Base-by-base conservation (phyloP, 2,329 filamentous ascomycete species). In the Talaromyces funiculosus region DNA sequence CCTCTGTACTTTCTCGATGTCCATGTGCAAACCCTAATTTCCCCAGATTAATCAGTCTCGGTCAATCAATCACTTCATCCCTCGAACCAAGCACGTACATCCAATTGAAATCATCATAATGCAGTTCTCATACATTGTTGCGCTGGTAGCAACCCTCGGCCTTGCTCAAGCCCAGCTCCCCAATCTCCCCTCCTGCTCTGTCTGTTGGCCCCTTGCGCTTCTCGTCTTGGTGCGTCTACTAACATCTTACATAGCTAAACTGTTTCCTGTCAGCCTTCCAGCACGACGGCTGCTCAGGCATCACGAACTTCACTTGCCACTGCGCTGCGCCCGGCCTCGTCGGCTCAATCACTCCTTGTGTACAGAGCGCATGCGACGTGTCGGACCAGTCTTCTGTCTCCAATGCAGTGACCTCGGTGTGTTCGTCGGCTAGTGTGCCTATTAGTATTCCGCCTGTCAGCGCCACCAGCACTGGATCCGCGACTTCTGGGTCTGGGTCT, bases 271-370 rank as follows among this genome's bases (percentile, higher is more conserved):
- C 56, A 14, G 72, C 77, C 38, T 71, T 82, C 42, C 61, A 60
- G 57, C 64, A 47, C 31, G 78, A 81, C 64, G 79, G 79, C 62
- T 82, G 80, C 73, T 64, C 70, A n/a, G 16, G 60, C 14, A 66
- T 81, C 35, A 75, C 72, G 62, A 79, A 82, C 72, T 82, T 81
- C 67, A 74, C 73, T 37, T 81, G 78, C 69, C 78, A 81, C 70
- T 81, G 79, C 72, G 67, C 75, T 67, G 77, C 79, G 69, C 70
- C 77, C 43, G 67, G 72, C 37, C 74, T 82, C 47, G 67, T 80
- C 51, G 58, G 64, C 45, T 59, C 68, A 47, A 73, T 81, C 61
- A 75, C 74, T 60, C 80, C 80, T 45, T 82, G 80, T 62, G 78
- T 82, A 29, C 57, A 79, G 67, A 67, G 69, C 37, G 72, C 72